These are phyloP conservation scores for Ploettnerulaceae sp. DNA, from an alignment of 2,329 filamentous ascomycete genomes.

Conservation along the genomic window DNA sequence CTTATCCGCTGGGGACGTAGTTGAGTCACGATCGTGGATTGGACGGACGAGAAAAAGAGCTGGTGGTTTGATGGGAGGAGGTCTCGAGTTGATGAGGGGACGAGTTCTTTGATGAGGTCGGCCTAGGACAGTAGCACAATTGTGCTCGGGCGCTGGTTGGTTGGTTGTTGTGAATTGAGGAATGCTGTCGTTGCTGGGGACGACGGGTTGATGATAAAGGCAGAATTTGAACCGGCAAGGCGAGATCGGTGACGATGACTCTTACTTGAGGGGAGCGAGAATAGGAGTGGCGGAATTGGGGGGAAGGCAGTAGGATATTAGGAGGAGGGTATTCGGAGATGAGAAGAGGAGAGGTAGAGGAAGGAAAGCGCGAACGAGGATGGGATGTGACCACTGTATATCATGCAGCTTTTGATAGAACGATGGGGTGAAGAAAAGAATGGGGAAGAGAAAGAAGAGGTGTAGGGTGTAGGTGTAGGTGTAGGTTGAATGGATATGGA, in stretches of 20 bases:
- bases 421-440: conserved; percentile 8
- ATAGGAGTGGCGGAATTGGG: conserved; percentile 16
- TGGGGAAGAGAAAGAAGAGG: too few relatives aligned
- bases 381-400: conserved; percentile 26
- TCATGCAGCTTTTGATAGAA: conserved; percentile 1
- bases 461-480: too few relatives aligned
- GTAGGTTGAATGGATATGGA: background rate
- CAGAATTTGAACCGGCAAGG: conserved; percentile 16
- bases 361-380: conserved; percentile 32
- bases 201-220: conserved; percentile 25
- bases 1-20: conserved; percentile 23
- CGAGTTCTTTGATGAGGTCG: conserved; percentile 5
- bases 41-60: conserved; percentile 5
- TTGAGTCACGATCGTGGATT: conserved; percentile 4
- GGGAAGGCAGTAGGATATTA: conserved; percentile 27
- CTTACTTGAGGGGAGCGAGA: conserved; percentile 14
- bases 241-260: conserved; percentile 17
- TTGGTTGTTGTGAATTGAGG: conserved; percentile 14
- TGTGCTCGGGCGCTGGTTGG: conserved; percentile 11
- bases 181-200: conserved; percentile 22
- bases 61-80: conserved; percentile 2
- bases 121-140: conserved; percentile 10
- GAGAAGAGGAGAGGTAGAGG: conserved; percentile 32
- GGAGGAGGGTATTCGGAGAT: conserved; percentile 32
- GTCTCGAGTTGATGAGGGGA: background rate